Conservation (phyloP, 768 basidiomycete genomes). For the Trametes elegans region DNA sequence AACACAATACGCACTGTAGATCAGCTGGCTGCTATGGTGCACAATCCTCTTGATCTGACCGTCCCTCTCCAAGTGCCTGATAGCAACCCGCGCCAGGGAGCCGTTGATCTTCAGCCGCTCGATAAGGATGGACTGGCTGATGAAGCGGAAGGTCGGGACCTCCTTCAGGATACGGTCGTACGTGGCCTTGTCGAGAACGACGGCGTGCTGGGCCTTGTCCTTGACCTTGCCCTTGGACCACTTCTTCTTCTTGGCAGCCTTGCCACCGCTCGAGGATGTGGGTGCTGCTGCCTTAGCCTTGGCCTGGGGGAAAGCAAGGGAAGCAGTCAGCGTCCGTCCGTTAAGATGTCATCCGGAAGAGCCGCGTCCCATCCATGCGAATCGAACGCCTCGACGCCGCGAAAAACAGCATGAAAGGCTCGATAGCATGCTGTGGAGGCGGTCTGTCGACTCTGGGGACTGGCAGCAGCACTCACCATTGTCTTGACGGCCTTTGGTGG, state of each 20-base stretch:
- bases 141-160: constrained; percentile 98
- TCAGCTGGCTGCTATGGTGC: constrained; percentile 90
- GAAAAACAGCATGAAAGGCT: background rate
- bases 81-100: constrained; percentile 86
- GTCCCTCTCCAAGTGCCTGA: constrained; percentile 90
- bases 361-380: constrained; percentile 28
- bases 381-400: background rate
- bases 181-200: constrained; percentile 89
- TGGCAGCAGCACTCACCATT: constrained; percentile 31
- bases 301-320: constrained; percentile 27
- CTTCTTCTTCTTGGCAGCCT: constrained; percentile 99
- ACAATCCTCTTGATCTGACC: constrained; percentile 94
- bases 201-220: constrained; percentile 99
- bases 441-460: background rate
- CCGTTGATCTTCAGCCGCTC: constrained; percentile 98
- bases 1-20: constrained; percentile 78
- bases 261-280: constrained; percentile 66
- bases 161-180: constrained; percentile 97
- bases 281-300: constrained; percentile 80
- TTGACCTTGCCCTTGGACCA: constrained; percentile 99
- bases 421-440: background rate
- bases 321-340: constrained; percentile 8
- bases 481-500: constrained; percentile 29
- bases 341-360: constrained; percentile 25
- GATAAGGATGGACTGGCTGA: constrained; percentile 96